phyloP scores from a whole-genome alignment of 129 eudicot species.

The Arctium minus region DNA sequence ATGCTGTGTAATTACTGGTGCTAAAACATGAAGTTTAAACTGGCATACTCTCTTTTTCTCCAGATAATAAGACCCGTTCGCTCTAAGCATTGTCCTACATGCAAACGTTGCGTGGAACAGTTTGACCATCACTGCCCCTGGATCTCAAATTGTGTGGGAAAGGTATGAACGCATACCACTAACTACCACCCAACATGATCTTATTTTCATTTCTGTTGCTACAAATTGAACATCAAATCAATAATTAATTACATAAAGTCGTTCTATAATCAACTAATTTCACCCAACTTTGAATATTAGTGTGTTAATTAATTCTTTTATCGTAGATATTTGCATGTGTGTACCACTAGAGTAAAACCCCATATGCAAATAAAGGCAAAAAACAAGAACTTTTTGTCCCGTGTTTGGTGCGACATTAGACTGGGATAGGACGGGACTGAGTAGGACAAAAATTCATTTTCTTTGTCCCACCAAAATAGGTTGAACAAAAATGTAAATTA shows the following conservation, averaged over 20 bases:
- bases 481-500: too few relatives aligned
- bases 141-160: conserved; percentile 99
- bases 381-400: too few relatives aligned
- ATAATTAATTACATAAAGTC: background rate
- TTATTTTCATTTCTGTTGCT: background rate
- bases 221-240: background rate
- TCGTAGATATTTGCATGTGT: too few relatives aligned
- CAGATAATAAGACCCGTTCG: conserved; percentile 88
- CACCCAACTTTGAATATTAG: too few relatives aligned
- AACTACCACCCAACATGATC: background rate
- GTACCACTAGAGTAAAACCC: too few relatives aligned
- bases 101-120: conserved; percentile 87
- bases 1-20: background rate
- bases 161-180: conserved; percentile 40
- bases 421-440: too few relatives aligned
- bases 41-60: background rate
- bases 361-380: too few relatives aligned
- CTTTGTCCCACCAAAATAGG: too few relatives aligned
- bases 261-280: too few relatives aligned
- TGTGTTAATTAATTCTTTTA: too few relatives aligned
- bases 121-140: conserved; percentile 99
- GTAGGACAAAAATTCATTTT: too few relatives aligned
- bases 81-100: conserved; percentile 91
- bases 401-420: too few relatives aligned
- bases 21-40: background rate